Evolutionary conservation across 768 basidiomycete genomes (phyloP), one percentile per base, ranked within the genome.

Genomic region (Panaeolus papilionaceus): DNA sequence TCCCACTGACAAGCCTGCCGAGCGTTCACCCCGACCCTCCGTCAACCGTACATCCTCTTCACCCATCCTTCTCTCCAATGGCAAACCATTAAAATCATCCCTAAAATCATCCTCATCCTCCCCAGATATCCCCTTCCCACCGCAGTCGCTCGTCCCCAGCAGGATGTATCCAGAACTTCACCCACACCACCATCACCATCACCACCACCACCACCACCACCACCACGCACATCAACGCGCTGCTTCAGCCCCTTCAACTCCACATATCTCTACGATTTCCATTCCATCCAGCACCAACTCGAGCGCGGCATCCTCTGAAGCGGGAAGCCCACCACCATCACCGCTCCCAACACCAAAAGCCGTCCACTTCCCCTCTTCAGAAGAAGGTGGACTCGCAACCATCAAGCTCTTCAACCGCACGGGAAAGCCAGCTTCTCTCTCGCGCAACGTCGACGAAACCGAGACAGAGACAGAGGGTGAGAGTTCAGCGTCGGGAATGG

Each of bases 51-150:
- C 94, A 71, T 83, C 92, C 0, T 92, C 93, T 69, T 63, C 78
- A 69, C 71, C 82, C n/a, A 80, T 90, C 63, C 75, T 89, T 20
- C 85, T 89, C 39, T 81, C 87, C 20, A 94, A 90, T 66, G 95
- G 95, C 51, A 94, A 94, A 74, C 92, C 94, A 3, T 89, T 98
- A 78, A 94, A 94, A 74, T 85, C 92, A 0, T 92, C 93, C 1
- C 86, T 98, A 72, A 98, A 97, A 76, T 79, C 79, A 5, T 86
- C 85, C 39, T 81, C 81, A 8, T 87, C 87, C 11, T 76, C 84
- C 2, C 84, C 85, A 49, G 80, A 79, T 71, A 85, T 87, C 63
- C 76, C 81, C 49, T 80, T 79, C 72, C 75, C 78, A 65, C 71
- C 72, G 63, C 75, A 76, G 64, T 70, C 70, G 58, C 66, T 74